These are phyloP conservation scores for Lasiosphaeria hispida DNA, from an alignment of 495 filamentous ascomycete species.

Conservation along the genomic window DNA sequence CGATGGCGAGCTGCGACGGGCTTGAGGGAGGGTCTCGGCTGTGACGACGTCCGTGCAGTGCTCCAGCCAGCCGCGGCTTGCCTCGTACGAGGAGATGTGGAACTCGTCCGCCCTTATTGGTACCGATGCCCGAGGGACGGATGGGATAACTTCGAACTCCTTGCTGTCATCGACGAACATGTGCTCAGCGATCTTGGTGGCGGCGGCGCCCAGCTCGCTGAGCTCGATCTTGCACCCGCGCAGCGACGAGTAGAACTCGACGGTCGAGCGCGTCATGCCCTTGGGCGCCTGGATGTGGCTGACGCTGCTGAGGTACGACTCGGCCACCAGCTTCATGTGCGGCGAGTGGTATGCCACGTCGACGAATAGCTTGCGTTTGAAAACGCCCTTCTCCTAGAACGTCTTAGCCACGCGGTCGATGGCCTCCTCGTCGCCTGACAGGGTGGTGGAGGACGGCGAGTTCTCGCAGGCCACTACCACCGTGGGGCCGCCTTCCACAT, in stretches of 20 bases:
- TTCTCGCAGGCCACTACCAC: constrained; percentile 54
- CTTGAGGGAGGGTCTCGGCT: constrained; percentile 29
- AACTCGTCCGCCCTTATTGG: constrained; percentile 27
- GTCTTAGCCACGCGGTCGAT: constrained; percentile 41
- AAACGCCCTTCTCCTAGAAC: constrained; percentile 41
- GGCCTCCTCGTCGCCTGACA: constrained; percentile 49
- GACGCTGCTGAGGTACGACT: constrained; percentile 42
- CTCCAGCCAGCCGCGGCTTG: constrained; percentile 32
- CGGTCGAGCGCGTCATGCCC: constrained; percentile 25
- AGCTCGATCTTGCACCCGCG: constrained; percentile 31
- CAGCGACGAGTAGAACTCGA: constrained; percentile 46
- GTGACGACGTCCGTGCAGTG: constrained; percentile 37
- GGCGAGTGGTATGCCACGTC: constrained; percentile 54
- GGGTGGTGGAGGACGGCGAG: constrained; percentile 50
- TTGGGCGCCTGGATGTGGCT: constrained; percentile 32
- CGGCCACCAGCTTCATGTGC: constrained; percentile 50
- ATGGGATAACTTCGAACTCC: constrained; percentile 29
- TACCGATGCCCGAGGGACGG: constrained; percentile 18
- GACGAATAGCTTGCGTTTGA: constrained; percentile 50
- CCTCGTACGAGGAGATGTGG: constrained; percentile 37
- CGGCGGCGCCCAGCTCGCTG: constrained; percentile 35
- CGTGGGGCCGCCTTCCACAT: constrained; percentile 26
- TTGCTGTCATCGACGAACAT: constrained; percentile 27
- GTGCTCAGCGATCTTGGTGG: constrained; percentile 18
- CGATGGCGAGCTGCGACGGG: constrained; percentile 2